Conservation (phyloP, 306 rosid genomes). For the Acacia confusa region DNA sequence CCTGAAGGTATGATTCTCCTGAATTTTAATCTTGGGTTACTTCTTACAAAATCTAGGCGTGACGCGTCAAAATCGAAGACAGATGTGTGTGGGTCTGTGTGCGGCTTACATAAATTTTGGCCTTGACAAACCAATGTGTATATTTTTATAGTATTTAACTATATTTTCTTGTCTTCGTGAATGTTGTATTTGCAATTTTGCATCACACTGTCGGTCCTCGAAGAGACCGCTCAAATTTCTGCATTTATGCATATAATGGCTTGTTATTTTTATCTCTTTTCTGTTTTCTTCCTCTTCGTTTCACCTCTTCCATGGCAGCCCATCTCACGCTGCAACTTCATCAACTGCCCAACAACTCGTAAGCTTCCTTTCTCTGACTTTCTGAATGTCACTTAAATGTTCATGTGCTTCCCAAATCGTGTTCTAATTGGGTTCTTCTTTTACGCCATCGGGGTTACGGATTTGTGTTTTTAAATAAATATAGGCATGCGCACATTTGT, state of each 20-base stretch:
- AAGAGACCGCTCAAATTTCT: slow-evolving; percentile 40
- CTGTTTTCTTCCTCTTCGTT: slow-evolving; percentile 16
- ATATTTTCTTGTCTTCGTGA: background rate
- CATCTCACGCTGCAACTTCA: slow-evolving; percentile 40
- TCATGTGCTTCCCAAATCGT: background rate
- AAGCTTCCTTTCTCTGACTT: slow-evolving; percentile 43
- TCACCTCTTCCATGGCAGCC: slow-evolving; percentile 54
- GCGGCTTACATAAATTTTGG: background rate
- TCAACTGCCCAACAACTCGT: slow-evolving; percentile 43
- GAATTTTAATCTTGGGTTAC: background rate
- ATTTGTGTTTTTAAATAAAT: background rate
- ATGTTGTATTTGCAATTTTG: background rate
- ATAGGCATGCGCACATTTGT: background rate
- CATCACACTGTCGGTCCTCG: slow-evolving; percentile 34
- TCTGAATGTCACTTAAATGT: background rate
- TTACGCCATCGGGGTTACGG: background rate
- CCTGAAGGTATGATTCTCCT: background rate
- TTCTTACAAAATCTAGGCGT: background rate
- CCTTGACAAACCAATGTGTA: background rate
- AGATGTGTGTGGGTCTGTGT: background rate
- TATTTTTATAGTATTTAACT: background rate
- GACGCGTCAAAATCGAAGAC: background rate
- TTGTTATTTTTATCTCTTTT: background rate
- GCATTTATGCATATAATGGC: slow-evolving; percentile 24
- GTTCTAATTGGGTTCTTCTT: background rate